These are phyloP conservation scores for Boletus subparvulus DNA, from an alignment of 768 basidiomycete species.

Conservation along the genomic window DNA sequence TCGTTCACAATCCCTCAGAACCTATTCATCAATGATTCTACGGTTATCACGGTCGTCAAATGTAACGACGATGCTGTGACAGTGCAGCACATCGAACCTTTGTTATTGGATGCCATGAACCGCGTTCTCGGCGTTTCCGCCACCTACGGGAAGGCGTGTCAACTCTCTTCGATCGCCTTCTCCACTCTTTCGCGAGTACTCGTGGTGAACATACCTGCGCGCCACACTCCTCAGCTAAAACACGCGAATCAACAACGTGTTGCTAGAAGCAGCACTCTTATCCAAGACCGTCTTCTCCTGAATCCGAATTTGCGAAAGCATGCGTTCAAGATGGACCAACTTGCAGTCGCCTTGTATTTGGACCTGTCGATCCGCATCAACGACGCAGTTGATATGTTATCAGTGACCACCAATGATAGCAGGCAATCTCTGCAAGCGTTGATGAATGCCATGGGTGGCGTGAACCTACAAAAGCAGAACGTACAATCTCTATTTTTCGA, in stretches of 20 bases:
- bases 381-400: slow-evolving; percentile 43
- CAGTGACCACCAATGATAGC: slow-evolving; percentile 16
- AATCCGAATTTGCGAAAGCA: slow-evolving; percentile 31
- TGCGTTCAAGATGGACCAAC: slow-evolving; percentile 48
- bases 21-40: slow-evolving; percentile 30
- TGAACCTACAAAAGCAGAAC: slow-evolving; percentile 24
- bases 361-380: slow-evolving; percentile 39
- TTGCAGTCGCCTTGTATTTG: slow-evolving; percentile 39
- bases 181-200: slow-evolving; percentile 38
- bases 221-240: slow-evolving; percentile 8
- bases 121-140: slow-evolving; percentile 44
- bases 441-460: slow-evolving; percentile 40
- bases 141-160: slow-evolving; percentile 36
- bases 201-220: slow-evolving; percentile 31
- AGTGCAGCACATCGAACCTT: slow-evolving; percentile 22
- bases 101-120: slow-evolving; percentile 35
- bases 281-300: slow-evolving; percentile 36
- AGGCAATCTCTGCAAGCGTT: slow-evolving; percentile 37
- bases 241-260: neutral
- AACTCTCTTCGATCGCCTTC: slow-evolving; percentile 40
- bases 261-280: slow-evolving; percentile 16
- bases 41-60: slow-evolving; percentile 29
- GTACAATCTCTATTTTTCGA: slow-evolving; percentile 33
- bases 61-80: slow-evolving; percentile 29
- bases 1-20: slow-evolving; percentile 32